These are phyloP conservation scores for Sarcodon aspratus DNA, from an alignment of 768 basidiomycete genomes.

Conservation along the genomic window DNA sequence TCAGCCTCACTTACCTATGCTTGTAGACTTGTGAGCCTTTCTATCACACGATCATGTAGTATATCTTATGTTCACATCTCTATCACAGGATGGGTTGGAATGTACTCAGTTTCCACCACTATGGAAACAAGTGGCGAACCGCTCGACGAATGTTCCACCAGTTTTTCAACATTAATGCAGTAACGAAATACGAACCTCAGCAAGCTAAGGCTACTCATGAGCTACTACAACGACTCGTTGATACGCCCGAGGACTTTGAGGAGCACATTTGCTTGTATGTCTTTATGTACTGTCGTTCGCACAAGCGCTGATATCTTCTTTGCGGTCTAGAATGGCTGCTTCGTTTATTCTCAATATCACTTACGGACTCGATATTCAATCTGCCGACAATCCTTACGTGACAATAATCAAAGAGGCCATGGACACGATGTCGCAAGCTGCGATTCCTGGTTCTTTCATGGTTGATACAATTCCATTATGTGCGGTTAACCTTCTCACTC, in stretches of 20 bases:
- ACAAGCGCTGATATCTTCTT: not conserved
- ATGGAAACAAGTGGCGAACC: not conserved
- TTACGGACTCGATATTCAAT: no score
- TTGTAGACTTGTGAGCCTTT: not conserved
- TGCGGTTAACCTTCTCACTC: not conserved
- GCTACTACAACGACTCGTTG: no score
- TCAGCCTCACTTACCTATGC: not conserved
- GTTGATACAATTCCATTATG: not conserved
- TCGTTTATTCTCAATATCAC: no score
- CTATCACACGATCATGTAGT: not conserved
- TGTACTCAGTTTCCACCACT: not conserved
- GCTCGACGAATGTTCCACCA: not conserved
- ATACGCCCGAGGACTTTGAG: not conserved
- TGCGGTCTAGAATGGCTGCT: no score
- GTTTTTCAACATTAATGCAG: not conserved
- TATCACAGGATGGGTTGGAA: not conserved
- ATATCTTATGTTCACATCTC: not conserved
- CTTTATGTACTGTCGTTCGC: not conserved
- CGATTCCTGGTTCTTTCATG: not conserved
- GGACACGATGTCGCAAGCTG: not conserved
- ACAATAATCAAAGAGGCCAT: not conserved
- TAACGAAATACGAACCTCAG: not conserved
- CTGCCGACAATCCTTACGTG: not conserved
- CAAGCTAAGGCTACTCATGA: no score
- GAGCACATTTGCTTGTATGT: not conserved